A percentile compares a stretch with the other conserved stretches of the same genome.
Evolutionary conservation across 768 basidiomycete genomes (phyloP).

Genomic region (Chlorophyllum brunneum): DNA sequence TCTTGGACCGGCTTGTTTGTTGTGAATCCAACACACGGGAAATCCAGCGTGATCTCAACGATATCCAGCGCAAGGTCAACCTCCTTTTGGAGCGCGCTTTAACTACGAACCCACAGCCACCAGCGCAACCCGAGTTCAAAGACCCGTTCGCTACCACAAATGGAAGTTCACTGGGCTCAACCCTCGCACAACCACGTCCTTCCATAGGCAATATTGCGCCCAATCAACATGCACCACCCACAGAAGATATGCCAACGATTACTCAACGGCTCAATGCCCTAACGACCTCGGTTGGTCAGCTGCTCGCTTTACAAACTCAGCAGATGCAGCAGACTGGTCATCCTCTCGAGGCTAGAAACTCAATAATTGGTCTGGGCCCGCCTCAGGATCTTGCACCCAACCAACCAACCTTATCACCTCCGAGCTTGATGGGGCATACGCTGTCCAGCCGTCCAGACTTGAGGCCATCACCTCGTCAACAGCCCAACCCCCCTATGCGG

Average conservation of each 20-base stretch:
- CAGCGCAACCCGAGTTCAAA: slow-evolving; percentile 69
- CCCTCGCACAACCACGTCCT: slow-evolving; percentile 39
- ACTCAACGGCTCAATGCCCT: slow-evolving; percentile 76
- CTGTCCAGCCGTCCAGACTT: slow-evolving; percentile 64
- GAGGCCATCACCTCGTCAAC: slow-evolving; percentile 50
- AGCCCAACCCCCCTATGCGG: slow-evolving; percentile 65
- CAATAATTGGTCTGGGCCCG: slow-evolving; percentile 34
- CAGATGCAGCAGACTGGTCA: slow-evolving; percentile 47
- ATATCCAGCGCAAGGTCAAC: slow-evolving; percentile 76
- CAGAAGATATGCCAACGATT: slow-evolving; percentile 72
- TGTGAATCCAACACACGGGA: slow-evolving; percentile 69
- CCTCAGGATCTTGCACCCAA: slow-evolving; percentile 48
- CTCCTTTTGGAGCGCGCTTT: slow-evolving; percentile 68
- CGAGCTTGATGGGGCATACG: slow-evolving; percentile 51
- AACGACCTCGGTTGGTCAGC: slow-evolving; percentile 81
- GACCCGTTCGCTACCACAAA: slow-evolving; percentile 66
- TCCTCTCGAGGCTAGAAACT: slow-evolving; percentile 35
- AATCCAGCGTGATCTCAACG: slow-evolving; percentile 69
- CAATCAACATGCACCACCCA: slow-evolving; percentile 54
- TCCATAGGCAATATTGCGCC: slow-evolving; percentile 71
- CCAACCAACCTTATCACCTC: slow-evolving; percentile 36
- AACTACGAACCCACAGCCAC: slow-evolving; percentile 24
- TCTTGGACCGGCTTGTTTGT: slow-evolving; percentile 69
- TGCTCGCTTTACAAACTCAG: slow-evolving; percentile 78
- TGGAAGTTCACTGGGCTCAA: slow-evolving; percentile 13